These are phyloP conservation scores for Pseudonitzschia multistriata DNA, from an alignment of 108 stramenopile genomes.

Conservation along the genomic window DNA sequence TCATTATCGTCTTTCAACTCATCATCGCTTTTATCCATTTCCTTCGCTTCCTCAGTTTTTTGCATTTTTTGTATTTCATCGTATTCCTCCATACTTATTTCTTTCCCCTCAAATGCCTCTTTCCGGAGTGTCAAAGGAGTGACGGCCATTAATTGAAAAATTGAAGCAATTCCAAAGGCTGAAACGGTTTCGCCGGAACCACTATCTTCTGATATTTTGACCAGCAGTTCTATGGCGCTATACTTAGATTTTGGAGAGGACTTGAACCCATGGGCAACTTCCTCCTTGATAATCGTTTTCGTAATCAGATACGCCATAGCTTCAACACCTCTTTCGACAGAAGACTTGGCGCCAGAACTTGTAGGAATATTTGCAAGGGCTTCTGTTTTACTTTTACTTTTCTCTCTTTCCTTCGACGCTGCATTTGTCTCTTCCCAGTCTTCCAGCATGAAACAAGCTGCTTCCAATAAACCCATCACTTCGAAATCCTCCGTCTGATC, in stretches of 20 bases:
- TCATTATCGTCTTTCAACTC: constrained; percentile 63
- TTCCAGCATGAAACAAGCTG: constrained; percentile 74
- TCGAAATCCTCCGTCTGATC: constrained; percentile 67
- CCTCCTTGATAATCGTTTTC: constrained; percentile 89
- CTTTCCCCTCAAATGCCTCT: constrained; percentile 89
- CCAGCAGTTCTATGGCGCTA: constrained; percentile 71
- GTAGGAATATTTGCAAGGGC: constrained; percentile 19
- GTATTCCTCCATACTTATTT: constrained; percentile 95
- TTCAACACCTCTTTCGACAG: constrained; percentile 91
- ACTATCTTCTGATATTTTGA: constrained; percentile 59
- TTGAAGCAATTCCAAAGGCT: constrained; percentile 85
- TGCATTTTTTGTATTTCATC: constrained; percentile 88
- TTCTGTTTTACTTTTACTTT: not conserved
- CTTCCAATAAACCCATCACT: constrained; percentile 67
- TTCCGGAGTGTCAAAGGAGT: constrained; percentile 81
- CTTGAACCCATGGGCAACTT: constrained; percentile 84
- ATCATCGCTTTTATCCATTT: constrained; percentile 48
- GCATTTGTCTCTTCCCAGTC: constrained; percentile 44
- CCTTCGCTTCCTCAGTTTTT: constrained; percentile 85
- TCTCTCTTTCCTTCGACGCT: not conserved
- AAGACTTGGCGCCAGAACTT: constrained; percentile 43
- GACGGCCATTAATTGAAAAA: constrained; percentile 82
- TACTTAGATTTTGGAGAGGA: constrained; percentile 37
- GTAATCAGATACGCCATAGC: constrained; percentile 84
- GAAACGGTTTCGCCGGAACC: constrained; percentile 55